A percentile compares a stretch with the other conserved stretches of the same genome.
Conservation (phyloP, 2,329 filamentous ascomycete species). For the Penicillium sp. region DNA sequence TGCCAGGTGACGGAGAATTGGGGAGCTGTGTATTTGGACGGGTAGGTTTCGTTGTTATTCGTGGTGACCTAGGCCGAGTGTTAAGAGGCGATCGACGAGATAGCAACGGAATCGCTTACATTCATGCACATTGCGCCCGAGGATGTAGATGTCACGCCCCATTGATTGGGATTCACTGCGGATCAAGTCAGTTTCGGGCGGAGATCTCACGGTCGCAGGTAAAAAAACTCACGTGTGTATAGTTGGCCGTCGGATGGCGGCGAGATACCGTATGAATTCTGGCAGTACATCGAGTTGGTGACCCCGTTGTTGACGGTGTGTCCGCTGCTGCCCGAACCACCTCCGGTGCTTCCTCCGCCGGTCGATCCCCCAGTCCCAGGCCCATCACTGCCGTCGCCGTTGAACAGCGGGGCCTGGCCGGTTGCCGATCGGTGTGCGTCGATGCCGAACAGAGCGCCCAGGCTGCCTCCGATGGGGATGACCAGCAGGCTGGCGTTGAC, state of each 20-base stretch:
- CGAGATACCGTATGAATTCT: constrained; percentile 48
- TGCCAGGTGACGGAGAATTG: constrained; percentile 55
- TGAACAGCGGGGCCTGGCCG: constrained; percentile 49
- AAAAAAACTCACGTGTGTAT: constrained; percentile 47
- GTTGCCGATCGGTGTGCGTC: constrained; percentile 45
- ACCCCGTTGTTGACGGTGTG: constrained; percentile 34
- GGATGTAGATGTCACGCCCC: constrained; percentile 44
- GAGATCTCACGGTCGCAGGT: background rate
- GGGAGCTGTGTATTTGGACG: constrained; percentile 48
- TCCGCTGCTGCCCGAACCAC: constrained; percentile 8
- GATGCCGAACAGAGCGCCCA: constrained; percentile 52
- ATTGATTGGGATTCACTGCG: constrained; percentile 58
- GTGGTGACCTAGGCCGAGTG: constrained; percentile 43
- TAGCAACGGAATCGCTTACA: constrained; percentile 39
- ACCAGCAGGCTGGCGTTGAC: constrained; percentile 53
- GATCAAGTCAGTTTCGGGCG: background rate
- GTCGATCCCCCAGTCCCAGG: constrained; percentile 15
- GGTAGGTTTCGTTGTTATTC: constrained; percentile 53
- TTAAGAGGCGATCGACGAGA: background rate
- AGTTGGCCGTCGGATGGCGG: constrained; percentile 45
- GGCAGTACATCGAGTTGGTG: constrained; percentile 41
- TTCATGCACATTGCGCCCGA: constrained; percentile 53
- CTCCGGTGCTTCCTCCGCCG: constrained; percentile 18
- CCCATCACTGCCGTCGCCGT: constrained; percentile 24
- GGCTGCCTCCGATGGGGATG: constrained; percentile 51